A percentile compares a stretch with the other conserved stretches of the same genome.
Conservation (phyloP, 208 protist species). For the Leptomonas seymouri region DNA sequence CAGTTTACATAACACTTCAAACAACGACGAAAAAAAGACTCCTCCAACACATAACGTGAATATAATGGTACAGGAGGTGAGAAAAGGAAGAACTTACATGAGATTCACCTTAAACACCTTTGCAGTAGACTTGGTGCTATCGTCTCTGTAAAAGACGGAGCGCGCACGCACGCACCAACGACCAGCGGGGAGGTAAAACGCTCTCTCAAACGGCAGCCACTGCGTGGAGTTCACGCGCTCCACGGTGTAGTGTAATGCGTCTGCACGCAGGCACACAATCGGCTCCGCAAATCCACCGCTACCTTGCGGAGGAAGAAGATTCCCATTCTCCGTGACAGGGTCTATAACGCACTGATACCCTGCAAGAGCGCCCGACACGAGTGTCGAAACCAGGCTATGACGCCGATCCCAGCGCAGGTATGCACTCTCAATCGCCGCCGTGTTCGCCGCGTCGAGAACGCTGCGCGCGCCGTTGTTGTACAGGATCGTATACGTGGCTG, state of each 20-base stretch:
- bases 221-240: slow-evolving; percentile 57
- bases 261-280: slow-evolving; percentile 30
- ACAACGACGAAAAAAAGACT: slow-evolving; percentile 8
- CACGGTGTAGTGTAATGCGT: slow-evolving; percentile 52
- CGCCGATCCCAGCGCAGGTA: slow-evolving; percentile 39
- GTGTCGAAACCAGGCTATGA: slow-evolving; percentile 24
- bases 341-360: slow-evolving; percentile 24
- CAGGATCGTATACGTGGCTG: slow-evolving; percentile 42
- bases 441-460: slow-evolving; percentile 27
- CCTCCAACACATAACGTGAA: too few species aligned
- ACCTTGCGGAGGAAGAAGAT: slow-evolving; percentile 10
- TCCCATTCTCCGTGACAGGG: slow-evolving; percentile 22
- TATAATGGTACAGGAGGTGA: too few species aligned
- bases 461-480: slow-evolving; percentile 10
- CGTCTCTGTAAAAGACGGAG: slow-evolving; percentile 34
- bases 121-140: slow-evolving; percentile 38
- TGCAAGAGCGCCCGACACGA: slow-evolving; percentile 7
- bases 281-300: slow-evolving; percentile 2
- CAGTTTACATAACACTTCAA: neutral
- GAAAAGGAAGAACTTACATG: slow-evolving; percentile 8
- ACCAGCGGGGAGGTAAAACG: slow-evolving; percentile 71
- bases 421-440: slow-evolving; percentile 35
- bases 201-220: slow-evolving; percentile 50
- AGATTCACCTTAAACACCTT: slow-evolving; percentile 79
- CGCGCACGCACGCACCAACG: slow-evolving; percentile 82